Conservation (phyloP, 768 basidiomycete species). For the Mycena capillaripes region DNA sequence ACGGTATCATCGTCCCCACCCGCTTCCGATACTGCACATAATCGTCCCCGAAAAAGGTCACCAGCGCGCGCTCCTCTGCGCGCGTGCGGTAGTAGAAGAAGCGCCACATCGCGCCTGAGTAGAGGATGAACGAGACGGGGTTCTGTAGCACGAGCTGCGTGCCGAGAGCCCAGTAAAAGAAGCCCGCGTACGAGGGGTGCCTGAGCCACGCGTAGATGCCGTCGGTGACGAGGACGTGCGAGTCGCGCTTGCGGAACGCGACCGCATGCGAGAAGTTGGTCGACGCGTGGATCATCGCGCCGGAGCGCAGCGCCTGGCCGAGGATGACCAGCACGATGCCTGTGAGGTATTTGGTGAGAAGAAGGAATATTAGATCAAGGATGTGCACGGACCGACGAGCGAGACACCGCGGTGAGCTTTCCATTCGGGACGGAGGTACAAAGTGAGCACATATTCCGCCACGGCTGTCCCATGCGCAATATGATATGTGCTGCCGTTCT, state of each 20-base stretch:
- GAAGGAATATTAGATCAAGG: too few species aligned
- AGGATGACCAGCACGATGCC: conserved; percentile 74
- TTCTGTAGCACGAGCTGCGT: conserved; percentile 95
- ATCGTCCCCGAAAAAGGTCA: conserved; percentile 88
- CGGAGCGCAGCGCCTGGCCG: conserved; percentile 86
- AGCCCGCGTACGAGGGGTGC: conserved; percentile 97
- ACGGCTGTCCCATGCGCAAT: conserved; percentile 85
- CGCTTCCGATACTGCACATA: conserved; percentile 82
- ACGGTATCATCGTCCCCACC: conserved; percentile 92
- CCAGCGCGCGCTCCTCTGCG: conserved; percentile 84
- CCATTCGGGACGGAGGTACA: conserved; percentile 74
- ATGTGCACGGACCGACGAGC: conserved; percentile 61
- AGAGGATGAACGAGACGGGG: conserved; percentile 77
- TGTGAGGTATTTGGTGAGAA: conserved; percentile 41
- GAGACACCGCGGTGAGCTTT: conserved; percentile 76
- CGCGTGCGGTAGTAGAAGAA: conserved; percentile 88
- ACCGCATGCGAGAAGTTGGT: conserved; percentile 95
- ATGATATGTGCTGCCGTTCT: conserved; percentile 91
- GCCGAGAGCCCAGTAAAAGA: conserved; percentile 98
- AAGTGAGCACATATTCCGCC: conserved; percentile 81
- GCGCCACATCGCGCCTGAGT: conserved; percentile 77
- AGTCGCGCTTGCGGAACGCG: conserved; percentile 77
- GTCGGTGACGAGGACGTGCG: conserved; percentile 86
- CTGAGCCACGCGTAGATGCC: conserved; percentile 94
- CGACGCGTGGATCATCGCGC: conserved; percentile 97